Base-by-base conservation (phyloP, 371 early-diverging fungal genomes). In the Syncephalastrum racemosum region DNA sequence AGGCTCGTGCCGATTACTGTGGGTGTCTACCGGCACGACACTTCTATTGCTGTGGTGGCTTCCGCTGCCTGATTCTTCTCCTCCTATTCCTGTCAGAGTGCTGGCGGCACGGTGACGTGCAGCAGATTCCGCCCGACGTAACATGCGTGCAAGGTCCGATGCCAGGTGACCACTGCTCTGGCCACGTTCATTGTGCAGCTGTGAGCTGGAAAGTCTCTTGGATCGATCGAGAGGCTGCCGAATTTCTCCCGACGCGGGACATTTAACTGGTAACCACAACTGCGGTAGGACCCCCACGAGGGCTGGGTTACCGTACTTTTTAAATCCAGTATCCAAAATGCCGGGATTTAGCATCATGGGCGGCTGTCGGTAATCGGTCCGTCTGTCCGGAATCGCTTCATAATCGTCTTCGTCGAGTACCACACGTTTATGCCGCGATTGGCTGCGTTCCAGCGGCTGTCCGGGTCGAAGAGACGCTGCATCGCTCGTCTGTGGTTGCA, bases 271-370 rank as follows among this genome's bases (percentile, higher is more conserved):
- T 31, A 91, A 64, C 92, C 92, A 91, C 10, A 90, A 64, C 36
- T 85, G 82, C 2, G 92, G 92, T 47, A 90, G 61, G 12, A 79
- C 78, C 15, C 89, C 90, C 0, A 85, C 71, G 10, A 90, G 53
- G 0, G 80, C 82, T 4, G 92, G 92, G 51, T 89, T 80, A 39
- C 72, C 80, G 40, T 87, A 91, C 7, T 71, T 75, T 50, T 79
- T 77, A 50, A 89, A 77, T 1, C 89, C 86, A 25, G 86, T 81
- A 59, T 91, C 89, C 49, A 91, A 69, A 0, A 91, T 67, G 16
- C 92, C 92, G n/a, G 71, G 63, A 54, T 81, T 84, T 4, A 86
- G 60, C 4, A 77, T 78, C 87, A 90, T 90, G 2, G 89, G 88
- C 10, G 88, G 82, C 58, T 89, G 85, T n/a, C 66, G 66, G 47